Evolutionary conservation across 2,329 filamentous ascomycete genomes (phyloP), one percentile per base, ranked within the genome.

Genomic region (Trichophyton rubrum): DNA sequence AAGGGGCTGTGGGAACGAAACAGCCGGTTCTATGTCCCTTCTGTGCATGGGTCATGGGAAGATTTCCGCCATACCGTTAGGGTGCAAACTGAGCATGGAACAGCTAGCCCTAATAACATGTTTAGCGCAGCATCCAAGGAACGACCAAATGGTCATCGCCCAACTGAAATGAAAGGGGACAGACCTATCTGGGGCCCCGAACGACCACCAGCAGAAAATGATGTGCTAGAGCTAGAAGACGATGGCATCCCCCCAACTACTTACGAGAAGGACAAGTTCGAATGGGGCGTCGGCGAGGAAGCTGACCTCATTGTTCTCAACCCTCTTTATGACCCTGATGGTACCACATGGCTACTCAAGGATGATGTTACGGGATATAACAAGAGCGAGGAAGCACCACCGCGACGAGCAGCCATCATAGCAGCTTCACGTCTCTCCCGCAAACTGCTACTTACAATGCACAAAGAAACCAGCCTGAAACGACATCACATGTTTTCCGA

Each of bases 401-500:
- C 87, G 3, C 88, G 92, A 6, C 86, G 92, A 24, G 86, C 88
- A 45, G 87, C 89, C 66, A 95, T 97, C 74, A 92, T 96, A 71
- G 92, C 91, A 0, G 86, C 90, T 0, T 87, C 87, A 0, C 85
- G 92, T 59, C 87, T 97, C 75, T 93, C 88, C 11, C 85, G 85
- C 56, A 84, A 84, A 55, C 83, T 96, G 56, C 80, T 97, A 13
- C 78, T 85, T 63, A 86, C 86, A 17, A 97, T 97, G 92, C 92
- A 97, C 77, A 82, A 85, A 60, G 90, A 96, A 77, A 96, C 91
- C 3, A 84, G 85, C 33, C 82, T 89, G 68, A 86, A 87, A 69
- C 91, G 90, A 67, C 88, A 95, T 73, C 88, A 89, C 65, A 95
- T 93, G 77, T 95, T 95, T 71, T 89, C 90, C 0, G 92, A 97